Evolutionary conservation across 768 basidiomycete species (phyloP).

Genomic region (Leccinum arenicola): DNA sequence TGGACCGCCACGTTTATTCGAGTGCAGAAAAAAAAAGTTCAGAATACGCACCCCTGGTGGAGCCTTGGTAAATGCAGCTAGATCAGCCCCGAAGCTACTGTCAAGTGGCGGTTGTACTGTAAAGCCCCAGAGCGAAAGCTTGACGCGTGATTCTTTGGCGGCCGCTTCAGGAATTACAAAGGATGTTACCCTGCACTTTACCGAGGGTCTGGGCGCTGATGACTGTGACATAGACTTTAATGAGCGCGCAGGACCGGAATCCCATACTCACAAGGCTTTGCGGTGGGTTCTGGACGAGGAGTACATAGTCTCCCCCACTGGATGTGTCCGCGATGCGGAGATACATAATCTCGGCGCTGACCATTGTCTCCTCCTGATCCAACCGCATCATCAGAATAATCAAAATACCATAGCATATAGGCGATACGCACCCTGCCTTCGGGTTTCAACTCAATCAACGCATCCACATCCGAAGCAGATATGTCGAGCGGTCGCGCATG

Average conservation of each 20-base stretch:
- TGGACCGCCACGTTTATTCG: constrained; percentile 20
- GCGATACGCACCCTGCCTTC: constrained; percentile 67
- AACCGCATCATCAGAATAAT: constrained; percentile 3
- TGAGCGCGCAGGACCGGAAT: background rate
- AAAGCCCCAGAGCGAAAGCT: constrained; percentile 59
- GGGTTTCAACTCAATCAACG: constrained; percentile 63
- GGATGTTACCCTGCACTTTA: constrained; percentile 70
- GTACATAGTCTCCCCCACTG: constrained; percentile 29
- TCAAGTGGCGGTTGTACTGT: constrained; percentile 63
- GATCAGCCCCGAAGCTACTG: constrained; percentile 56
- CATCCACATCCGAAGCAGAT: constrained; percentile 57
- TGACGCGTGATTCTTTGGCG: constrained; percentile 78
- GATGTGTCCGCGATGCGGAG: constrained; percentile 51
- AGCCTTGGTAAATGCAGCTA: constrained; percentile 66
- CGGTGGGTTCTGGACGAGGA: constrained; percentile 56
- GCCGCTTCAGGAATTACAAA: constrained; percentile 53
- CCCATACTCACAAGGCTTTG: constrained; percentile 52
- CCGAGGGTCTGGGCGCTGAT: constrained; percentile 43
- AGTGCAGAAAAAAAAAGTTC: background rate
- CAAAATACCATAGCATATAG: background rate
- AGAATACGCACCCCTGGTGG: constrained; percentile 76
- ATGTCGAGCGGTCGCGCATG: constrained; percentile 51
- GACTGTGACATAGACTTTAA: constrained; percentile 33
- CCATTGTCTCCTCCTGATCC: constrained; percentile 63
- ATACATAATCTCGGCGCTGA: constrained; percentile 65